A percentile compares a stretch with the other conserved stretches of the same genome.
Evolutionary conservation across 225 moss, liverwort and hornwort genomes (phyloP).

Genomic region (Physcomitrellopsis africana): DNA sequence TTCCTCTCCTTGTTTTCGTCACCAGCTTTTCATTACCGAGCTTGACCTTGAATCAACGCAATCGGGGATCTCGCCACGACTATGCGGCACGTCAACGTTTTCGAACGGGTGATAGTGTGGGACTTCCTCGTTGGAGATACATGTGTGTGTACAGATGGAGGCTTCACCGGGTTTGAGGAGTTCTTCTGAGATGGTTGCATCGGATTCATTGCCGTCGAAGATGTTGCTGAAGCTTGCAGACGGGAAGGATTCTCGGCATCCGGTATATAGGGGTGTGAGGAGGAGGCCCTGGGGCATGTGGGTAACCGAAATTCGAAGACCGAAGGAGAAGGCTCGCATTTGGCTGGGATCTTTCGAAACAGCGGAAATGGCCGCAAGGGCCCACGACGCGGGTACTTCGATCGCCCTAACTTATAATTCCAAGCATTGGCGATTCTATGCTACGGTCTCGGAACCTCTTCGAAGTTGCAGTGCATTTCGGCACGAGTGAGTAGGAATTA

Average conservation of each 20-base stretch:
- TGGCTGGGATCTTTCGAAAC: constrained; percentile 69
- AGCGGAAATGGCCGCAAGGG: constrained; percentile 61
- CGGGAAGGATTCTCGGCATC: constrained; percentile 50
- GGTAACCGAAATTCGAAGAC: constrained; percentile 68
- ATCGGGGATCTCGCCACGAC: neutral
- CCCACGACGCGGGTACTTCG: constrained; percentile 52
- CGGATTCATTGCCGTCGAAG: constrained; percentile 19
- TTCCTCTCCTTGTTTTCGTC: neutral
- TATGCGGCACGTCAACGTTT: too few relatives aligned
- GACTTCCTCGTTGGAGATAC: too few relatives aligned
- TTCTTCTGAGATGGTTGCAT: constrained; percentile 19
- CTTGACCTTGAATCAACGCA: neutral
- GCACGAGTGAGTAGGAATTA: too few relatives aligned
- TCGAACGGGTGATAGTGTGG: too few relatives aligned
- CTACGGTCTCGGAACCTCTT: neutral
- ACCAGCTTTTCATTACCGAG: neutral
- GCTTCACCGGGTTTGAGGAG: constrained; percentile 31
- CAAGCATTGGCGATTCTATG: neutral
- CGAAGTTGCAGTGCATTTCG: too few relatives aligned
- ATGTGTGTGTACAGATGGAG: neutral
- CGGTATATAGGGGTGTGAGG: constrained; percentile 52
- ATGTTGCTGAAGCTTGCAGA: constrained; percentile 28
- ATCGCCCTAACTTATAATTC: neutral
- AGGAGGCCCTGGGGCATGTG: constrained; percentile 65
- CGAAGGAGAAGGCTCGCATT: constrained; percentile 62